These are phyloP conservation scores for Lipomyces yamadae DNA, from an alignment of 805 yeast genomes.

Conservation along the genomic window DNA sequence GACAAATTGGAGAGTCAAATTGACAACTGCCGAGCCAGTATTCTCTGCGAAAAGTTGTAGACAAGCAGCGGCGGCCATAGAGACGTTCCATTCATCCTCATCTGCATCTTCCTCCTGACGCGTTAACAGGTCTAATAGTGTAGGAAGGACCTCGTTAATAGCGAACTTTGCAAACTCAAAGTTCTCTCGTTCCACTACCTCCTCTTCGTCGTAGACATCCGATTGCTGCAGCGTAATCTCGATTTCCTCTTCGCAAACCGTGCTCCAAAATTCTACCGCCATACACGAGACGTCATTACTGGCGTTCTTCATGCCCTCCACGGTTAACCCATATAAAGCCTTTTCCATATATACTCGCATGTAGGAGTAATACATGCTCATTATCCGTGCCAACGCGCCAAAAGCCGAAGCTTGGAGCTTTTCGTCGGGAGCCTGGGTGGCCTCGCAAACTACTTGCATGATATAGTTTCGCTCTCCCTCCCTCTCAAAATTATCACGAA, in stretches of 20 bases:
- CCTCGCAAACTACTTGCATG: conserved; percentile 99
- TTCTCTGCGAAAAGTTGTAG: conserved; percentile 90
- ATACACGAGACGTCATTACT: conserved; percentile 91
- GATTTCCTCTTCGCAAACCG: conserved; percentile 98
- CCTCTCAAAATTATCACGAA: conserved; percentile 82
- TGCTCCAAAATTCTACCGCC: conserved; percentile 99
- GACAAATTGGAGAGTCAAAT: conserved; percentile 83
- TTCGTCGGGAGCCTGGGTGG: conserved; percentile 84
- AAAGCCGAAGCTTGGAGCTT: conserved; percentile 93
- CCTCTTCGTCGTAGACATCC: conserved; percentile 48
- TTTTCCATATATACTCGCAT: conserved; percentile 98
- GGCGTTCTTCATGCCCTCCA: conserved; percentile 83
- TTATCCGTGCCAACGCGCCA: conserved; percentile 91
- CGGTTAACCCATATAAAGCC: conserved; percentile 88
- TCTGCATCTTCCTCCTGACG: conserved; percentile 92
- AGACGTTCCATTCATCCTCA: conserved; percentile 92
- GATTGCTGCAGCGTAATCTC: conserved; percentile 67
- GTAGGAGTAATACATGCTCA: conserved; percentile 83
- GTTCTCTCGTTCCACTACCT: conserved; percentile 52
- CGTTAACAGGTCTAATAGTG: conserved; percentile 75
- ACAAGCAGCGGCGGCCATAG: conserved; percentile 99
- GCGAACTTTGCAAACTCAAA: conserved; percentile 88
- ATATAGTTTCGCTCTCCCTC: conserved; percentile 96
- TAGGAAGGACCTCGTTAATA: conserved; percentile 82
- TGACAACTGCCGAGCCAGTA: conserved; percentile 83